Percentiles rank a stretch among this genome's conserved stretches.
Evolutionary conservation across 129 eudicot species (phyloP).

Genomic region (Cynara cardunculus): DNA sequence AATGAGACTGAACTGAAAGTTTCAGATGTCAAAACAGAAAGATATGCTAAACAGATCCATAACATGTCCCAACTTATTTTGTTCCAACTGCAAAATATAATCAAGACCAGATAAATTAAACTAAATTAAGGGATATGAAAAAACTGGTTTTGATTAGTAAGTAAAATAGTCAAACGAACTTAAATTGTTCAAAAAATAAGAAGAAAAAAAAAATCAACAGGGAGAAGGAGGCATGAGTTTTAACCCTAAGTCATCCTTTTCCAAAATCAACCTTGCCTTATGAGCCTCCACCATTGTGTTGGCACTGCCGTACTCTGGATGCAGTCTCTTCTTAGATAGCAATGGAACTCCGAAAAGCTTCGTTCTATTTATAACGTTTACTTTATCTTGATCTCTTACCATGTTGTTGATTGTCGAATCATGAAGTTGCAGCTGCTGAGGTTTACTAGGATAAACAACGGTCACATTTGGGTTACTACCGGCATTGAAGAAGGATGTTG

Average conservation of each 20-base stretch:
- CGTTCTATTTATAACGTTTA: slow-evolving; percentile 21
- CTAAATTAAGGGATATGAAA: background rate
- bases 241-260: slow-evolving; percentile 78
- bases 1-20: slow-evolving; percentile 46
- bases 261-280: slow-evolving; percentile 71
- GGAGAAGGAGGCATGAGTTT: slow-evolving; percentile 94
- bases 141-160: slow-evolving; percentile 13
- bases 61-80: slow-evolving; percentile 27
- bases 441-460: slow-evolving; percentile 17
- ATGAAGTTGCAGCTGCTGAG: slow-evolving; percentile 13
- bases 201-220: slow-evolving; percentile 26
- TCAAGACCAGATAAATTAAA: background rate
- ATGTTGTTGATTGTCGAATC: slow-evolving; percentile 19
- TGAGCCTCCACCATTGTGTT: slow-evolving; percentile 38
- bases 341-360: slow-evolving; percentile 86
- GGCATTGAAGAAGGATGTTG: background rate
- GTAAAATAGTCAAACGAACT: slow-evolving; percentile 15
- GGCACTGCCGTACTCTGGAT: slow-evolving; percentile 38
- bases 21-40: slow-evolving; percentile 39
- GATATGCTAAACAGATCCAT: slow-evolving; percentile 22
- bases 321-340: slow-evolving; percentile 73
- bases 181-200: background rate
- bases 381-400: slow-evolving; percentile 20
- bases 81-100: slow-evolving; percentile 11
- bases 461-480: slow-evolving; percentile 13